Conservation (phyloP, 306 rosid species). For the Glycine latifolia region DNA sequence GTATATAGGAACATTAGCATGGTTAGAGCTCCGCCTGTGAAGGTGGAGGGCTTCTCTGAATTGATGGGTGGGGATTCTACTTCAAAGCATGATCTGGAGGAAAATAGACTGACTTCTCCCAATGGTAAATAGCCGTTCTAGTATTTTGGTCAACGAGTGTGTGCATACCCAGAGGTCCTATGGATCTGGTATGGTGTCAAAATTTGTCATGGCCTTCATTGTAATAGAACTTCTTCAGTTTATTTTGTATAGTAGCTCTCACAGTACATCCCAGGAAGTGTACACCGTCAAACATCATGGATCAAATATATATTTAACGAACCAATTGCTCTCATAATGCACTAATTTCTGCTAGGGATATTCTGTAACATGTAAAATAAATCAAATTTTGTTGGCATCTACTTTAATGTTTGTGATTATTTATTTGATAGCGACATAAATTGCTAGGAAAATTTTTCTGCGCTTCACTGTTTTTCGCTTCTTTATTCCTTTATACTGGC, state of each 20-base stretch:
- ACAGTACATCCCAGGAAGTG: slow-evolving; percentile 24
- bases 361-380: background rate
- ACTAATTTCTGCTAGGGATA: slow-evolving; percentile 4
- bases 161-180: background rate
- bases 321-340: background rate
- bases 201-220: background rate
- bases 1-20: slow-evolving; percentile 69
- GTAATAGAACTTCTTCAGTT: slow-evolving; percentile 15
- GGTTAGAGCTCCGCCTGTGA: slow-evolving; percentile 90
- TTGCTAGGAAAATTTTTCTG: background rate
- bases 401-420: slow-evolving; percentile 16
- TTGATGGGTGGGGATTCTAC: slow-evolving; percentile 88
- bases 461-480: background rate
- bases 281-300: slow-evolving; percentile 1
- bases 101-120: slow-evolving; percentile 79
- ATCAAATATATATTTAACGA: background rate
- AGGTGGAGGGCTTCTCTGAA: slow-evolving; percentile 92
- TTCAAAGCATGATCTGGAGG: slow-evolving; percentile 83
- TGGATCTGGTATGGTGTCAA: slow-evolving; percentile 34
- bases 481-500: background rate
- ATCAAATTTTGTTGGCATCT: slow-evolving; percentile 20
- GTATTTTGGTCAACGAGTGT: background rate
- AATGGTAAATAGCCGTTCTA: slow-evolving; percentile 57
- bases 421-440: background rate
- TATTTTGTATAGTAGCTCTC: slow-evolving; percentile 15